phyloP scores from a whole-genome alignment of 768 basidiomycete species.

The Lactarius hengduanensis region DNA sequence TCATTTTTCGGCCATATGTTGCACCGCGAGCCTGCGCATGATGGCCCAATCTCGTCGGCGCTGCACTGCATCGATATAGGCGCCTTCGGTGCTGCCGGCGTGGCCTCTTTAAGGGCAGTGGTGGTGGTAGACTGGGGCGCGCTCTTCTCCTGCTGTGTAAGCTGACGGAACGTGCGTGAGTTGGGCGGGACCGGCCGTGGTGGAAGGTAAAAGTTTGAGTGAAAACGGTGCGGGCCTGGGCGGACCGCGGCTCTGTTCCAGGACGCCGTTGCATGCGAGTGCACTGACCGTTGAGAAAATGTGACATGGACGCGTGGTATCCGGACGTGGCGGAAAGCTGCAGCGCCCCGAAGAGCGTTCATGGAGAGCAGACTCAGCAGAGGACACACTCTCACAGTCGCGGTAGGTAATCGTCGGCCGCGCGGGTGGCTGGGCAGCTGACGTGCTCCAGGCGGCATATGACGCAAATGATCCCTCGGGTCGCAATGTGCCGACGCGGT shows the following conservation, averaged over 20 bases:
- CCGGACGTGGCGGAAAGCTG: background rate
- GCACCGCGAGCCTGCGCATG: slow-evolving; percentile 73
- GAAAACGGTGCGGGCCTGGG: slow-evolving; percentile 1
- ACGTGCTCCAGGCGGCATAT: background rate
- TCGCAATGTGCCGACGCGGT: no score
- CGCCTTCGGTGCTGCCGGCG: background rate
- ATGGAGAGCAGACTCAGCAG: background rate
- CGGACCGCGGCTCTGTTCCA: slow-evolving; percentile 13
- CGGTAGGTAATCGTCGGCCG: background rate
- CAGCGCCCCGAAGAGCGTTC: slow-evolving; percentile 12
- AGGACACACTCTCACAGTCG: background rate
- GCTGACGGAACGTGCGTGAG: slow-evolving; percentile 5
- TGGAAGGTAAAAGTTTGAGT: background rate
- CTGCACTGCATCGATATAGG: slow-evolving; percentile 43
- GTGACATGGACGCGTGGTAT: background rate
- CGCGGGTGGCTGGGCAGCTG: background rate
- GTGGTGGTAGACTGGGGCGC: background rate
- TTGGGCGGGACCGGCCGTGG: background rate
- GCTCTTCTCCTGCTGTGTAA: slow-evolving; percentile 16
- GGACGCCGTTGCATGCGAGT: background rate
- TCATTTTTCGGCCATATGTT: slow-evolving; percentile 94
- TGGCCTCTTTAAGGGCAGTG: background rate
- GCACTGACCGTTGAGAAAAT: background rate
- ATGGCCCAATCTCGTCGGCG: slow-evolving; percentile 84
- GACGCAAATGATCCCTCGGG: background rate